Percentiles rank a stretch among this genome's conserved stretches.
Conservation (phyloP, 2,329 filamentous ascomycete genomes). For the Aspergillus fumigatiaffinis region DNA sequence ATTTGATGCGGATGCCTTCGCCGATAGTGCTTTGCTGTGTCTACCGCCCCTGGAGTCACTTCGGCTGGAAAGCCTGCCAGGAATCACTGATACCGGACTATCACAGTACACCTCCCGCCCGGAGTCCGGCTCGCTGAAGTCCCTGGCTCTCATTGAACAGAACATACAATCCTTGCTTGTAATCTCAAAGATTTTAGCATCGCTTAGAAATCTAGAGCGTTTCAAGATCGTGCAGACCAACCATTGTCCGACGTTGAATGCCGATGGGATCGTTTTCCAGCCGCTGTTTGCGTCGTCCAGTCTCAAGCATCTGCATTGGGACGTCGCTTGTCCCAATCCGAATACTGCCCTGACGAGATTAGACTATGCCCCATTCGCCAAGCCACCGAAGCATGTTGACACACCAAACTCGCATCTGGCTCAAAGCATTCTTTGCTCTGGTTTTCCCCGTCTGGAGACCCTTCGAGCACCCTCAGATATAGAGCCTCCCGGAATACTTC, state of each 20-base stretch:
- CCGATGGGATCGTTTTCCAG: constrained; percentile 42
- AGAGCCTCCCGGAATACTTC: constrained; percentile 41
- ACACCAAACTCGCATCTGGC: constrained; percentile 42
- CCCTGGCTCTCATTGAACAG: constrained; percentile 51
- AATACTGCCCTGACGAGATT: constrained; percentile 33
- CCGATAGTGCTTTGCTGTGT: constrained; percentile 51
- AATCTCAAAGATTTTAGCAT: constrained; percentile 50
- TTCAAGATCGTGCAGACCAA: constrained; percentile 52
- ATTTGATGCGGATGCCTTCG: constrained; percentile 52
- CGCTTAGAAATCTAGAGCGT: constrained; percentile 42
- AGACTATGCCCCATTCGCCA: constrained; percentile 36
- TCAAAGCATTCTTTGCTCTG: constrained; percentile 40
- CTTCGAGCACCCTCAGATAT: constrained; percentile 44
- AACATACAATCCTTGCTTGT: constrained; percentile 50
- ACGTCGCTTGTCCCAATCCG: constrained; percentile 41
- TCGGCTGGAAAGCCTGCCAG: constrained; percentile 53
- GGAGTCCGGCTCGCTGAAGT: constrained; percentile 43
- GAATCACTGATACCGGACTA: constrained; percentile 54
- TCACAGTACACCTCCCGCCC: constrained; percentile 48
- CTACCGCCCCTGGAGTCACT: constrained; percentile 51
- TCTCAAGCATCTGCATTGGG: constrained; percentile 56
- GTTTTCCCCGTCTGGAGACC: constrained; percentile 39
- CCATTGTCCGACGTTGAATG: constrained; percentile 43
- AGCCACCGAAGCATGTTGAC: constrained; percentile 29
- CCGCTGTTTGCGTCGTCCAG: constrained; percentile 47